Conservation (phyloP, 2,329 filamentous ascomycete species). For the Apiospora saccharicola region DNA sequence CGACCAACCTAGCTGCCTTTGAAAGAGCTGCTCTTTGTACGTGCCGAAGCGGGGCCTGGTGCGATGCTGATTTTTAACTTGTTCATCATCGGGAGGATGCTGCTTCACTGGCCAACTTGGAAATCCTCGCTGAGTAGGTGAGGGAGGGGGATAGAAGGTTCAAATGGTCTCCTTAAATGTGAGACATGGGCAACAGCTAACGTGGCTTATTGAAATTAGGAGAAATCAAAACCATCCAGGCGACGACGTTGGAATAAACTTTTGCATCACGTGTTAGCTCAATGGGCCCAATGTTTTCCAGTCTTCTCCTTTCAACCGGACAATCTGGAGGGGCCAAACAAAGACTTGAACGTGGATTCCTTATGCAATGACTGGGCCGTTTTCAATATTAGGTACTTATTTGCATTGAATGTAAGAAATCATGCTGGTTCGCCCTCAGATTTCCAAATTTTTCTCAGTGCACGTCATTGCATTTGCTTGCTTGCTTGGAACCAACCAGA, state of each 20-base stretch:
- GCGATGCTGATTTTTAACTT: slow-evolving; percentile 18
- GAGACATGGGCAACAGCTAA: slow-evolving; percentile 13
- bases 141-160: neutral
- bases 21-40: slow-evolving; percentile 18
- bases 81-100: slow-evolving; percentile 14
- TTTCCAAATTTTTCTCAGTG: too few species aligned
- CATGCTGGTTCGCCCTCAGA: too few species aligned
- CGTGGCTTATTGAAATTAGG: slow-evolving; percentile 18
- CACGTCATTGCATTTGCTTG: too few species aligned
- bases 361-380: neutral
- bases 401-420: too few species aligned
- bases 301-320: neutral
- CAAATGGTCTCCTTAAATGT: slow-evolving; percentile 3
- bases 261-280: slow-evolving; percentile 4
- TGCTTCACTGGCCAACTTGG: slow-evolving; percentile 6
- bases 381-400: too few species aligned
- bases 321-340: neutral
- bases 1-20: slow-evolving; percentile 21
- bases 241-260: slow-evolving; percentile 19
- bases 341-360: neutral
- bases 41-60: slow-evolving; percentile 19
- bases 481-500: too few species aligned
- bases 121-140: slow-evolving; percentile 1
- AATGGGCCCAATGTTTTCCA: neutral
- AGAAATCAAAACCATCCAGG: neutral